Conservation (phyloP, 2,329 filamentous ascomycete species). For the Exophiala calicioides region DNA sequence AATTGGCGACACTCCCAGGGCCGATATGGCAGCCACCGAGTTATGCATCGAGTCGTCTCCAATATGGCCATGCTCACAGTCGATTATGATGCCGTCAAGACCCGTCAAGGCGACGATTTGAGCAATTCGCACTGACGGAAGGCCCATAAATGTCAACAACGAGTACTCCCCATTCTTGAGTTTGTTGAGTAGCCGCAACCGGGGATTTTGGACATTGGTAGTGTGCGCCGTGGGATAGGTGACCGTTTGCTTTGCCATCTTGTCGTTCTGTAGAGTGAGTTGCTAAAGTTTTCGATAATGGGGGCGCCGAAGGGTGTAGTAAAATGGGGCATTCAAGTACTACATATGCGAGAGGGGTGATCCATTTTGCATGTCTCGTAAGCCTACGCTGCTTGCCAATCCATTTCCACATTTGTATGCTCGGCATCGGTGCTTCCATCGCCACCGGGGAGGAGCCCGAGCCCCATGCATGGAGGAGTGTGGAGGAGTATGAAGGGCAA, state of each 20-base stretch:
- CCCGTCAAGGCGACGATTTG: constrained; percentile 61
- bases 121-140: constrained; percentile 50
- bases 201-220: constrained; percentile 43
- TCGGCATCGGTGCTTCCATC: too few species aligned
- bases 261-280: too few species aligned
- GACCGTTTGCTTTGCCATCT: constrained; percentile 13
- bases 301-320: too few species aligned
- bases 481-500: too few species aligned
- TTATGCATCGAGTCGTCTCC: constrained; percentile 27
- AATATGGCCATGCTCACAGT: constrained; percentile 32
- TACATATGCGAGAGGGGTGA: too few species aligned
- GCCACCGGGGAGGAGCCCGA: too few species aligned
- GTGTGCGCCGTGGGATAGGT: constrained; percentile 35
- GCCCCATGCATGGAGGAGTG: too few species aligned
- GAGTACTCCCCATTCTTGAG: constrained; percentile 44
- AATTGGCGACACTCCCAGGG: constrained; percentile 38
- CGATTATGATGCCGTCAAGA: constrained; percentile 26
- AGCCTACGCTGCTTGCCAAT: too few species aligned
- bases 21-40: constrained; percentile 38
- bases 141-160: constrained; percentile 53
- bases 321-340: too few species aligned
- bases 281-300: too few species aligned
- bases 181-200: constrained; percentile 48
- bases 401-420: too few species aligned
- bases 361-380: too few species aligned